Base-by-base conservation (phyloP, 305 asterid species). In the Fraxinus ornus region DNA sequence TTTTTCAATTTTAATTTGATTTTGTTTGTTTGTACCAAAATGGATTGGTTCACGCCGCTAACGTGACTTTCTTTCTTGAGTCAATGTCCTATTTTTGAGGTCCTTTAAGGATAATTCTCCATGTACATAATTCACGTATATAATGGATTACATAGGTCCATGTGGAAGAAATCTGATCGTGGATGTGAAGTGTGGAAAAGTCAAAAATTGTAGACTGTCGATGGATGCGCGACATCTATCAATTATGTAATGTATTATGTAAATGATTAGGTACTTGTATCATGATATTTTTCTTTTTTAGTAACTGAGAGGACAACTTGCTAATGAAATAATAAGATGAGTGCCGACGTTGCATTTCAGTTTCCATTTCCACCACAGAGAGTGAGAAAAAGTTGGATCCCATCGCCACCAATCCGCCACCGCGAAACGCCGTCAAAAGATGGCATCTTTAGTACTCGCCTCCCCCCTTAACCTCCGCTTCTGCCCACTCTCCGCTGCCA, bases 391-490 rank as follows among this genome's bases (percentile, higher is more conserved):
- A 60, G 70, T 60, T 60, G 70, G 70, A 60, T 60, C 64, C 19
- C 7, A 17, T 49, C 7, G 62, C 22, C 7, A 49, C 62, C 7
- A 49, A 15, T 17, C 21, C 2, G 32, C 79, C 79, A 8, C 30
- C 70, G 70, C 4, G 24, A 60, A 19, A 60, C 30, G 30, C 26
- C 30, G 28, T 60, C 70, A 19, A 47, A 13, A 49, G 19, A 82
- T 83, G 85, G 82, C 79, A 70, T 78, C 82, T 52, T 22, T 78
- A 71, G 79, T 81, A 1, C 78, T 83, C 35, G 12, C 82, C 24
- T 80, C 52, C 47, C 22, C 83, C 44, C 79, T 91, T 1, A 92
- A 87, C 91, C 90, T 90, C 84, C 93, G 90, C 49, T 78, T 88
- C 89, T 92, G 89, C 26, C 92, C 94, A 47, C 77, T 75, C 71